Conservation (phyloP, 139 green algal species). For the Chlamydomonas sp. region DNA sequence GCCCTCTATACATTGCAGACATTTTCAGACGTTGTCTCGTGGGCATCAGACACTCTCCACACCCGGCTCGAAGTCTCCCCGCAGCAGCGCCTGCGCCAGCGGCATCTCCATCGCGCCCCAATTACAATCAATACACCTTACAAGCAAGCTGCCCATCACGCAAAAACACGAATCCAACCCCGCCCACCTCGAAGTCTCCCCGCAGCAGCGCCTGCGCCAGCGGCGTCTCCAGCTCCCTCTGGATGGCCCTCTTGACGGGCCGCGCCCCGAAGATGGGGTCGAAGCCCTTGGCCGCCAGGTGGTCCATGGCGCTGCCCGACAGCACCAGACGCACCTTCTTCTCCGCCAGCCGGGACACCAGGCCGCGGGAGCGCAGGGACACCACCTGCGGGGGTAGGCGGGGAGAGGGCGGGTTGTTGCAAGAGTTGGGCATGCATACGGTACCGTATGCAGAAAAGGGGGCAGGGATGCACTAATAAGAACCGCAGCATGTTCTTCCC, state of each 20-base stretch:
- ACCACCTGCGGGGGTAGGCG: conserved; percentile 46
- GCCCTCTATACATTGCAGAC: background rate
- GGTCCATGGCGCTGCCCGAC: conserved; percentile 13
- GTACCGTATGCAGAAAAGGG: no score
- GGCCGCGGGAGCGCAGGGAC: conserved; percentile 37
- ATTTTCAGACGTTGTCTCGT: background rate
- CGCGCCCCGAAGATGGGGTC: conserved; percentile 95
- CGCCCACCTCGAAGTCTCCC: conserved; percentile 55
- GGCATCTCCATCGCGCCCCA: background rate
- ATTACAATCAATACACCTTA: background rate
- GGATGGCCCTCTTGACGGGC: conserved; percentile 96
- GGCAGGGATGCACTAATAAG: no score
- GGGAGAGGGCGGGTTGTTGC: no score
- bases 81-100: conserved; percentile 74
- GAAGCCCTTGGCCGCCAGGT: conserved; percentile 72
- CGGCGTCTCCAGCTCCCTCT: conserved; percentile 94
- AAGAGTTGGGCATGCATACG: no score
- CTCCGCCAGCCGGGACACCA: conserved; percentile 77
- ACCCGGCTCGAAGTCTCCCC: conserved; percentile 55
- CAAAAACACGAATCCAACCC: background rate
- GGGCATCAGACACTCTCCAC: background rate
- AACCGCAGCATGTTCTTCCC: conserved; percentile 72
- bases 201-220: conserved; percentile 76
- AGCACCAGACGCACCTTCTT: conserved; percentile 88
- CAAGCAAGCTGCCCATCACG: background rate